phyloP scores from a whole-genome alignment of 2,329 filamentous ascomycete genomes.

The Pyricularia sp. region DNA sequence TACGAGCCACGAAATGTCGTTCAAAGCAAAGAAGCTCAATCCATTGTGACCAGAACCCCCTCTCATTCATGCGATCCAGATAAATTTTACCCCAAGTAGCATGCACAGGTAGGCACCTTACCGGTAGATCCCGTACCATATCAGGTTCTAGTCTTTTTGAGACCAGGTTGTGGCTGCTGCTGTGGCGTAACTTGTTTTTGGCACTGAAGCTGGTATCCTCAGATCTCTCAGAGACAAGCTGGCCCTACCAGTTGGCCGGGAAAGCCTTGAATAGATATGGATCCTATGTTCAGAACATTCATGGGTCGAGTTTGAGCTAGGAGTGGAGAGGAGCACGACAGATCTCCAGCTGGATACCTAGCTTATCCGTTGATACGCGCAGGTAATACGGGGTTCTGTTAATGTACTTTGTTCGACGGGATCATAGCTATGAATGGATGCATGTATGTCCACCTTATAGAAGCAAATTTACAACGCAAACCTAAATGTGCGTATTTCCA shows the following conservation, averaged over 20 bases:
- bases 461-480: background rate
- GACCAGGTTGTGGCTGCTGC: background rate
- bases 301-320: conserved; percentile 1
- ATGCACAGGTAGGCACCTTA: background rate
- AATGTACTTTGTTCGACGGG: background rate
- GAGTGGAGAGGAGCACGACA: background rate
- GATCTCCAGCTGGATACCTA: background rate
- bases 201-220: background rate
- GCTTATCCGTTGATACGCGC: background rate
- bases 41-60: background rate
- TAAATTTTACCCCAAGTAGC: background rate
- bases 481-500: background rate
- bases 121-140: background rate
- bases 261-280: background rate
- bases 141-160: background rate
- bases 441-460: background rate
- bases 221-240: background rate
- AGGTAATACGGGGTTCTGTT: background rate
- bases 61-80: background rate
- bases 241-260: background rate
- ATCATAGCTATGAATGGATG: background rate
- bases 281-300: background rate
- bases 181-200: background rate
- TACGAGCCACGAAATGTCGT: too few relatives aligned
- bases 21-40: background rate